A percentile compares a stretch with the other conserved stretches of the same genome.
Conservation (phyloP, 1,139 yeast species). For the Debaryomyces robertsiae region DNA sequence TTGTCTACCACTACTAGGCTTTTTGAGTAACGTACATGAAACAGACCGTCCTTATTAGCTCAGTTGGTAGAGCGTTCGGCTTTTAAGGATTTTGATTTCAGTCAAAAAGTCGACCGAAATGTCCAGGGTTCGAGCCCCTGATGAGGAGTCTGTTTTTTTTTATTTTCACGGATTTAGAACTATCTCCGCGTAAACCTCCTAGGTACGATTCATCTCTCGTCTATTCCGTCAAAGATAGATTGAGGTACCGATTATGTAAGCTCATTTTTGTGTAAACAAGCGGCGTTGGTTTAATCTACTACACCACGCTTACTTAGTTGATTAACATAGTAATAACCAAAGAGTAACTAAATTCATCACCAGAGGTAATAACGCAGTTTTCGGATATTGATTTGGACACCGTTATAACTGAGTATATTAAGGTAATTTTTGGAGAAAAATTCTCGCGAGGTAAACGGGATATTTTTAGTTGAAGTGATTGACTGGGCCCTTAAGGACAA, state of each 20-base stretch:
- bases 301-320: background rate
- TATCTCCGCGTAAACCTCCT: too few species aligned
- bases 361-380: too few species aligned
- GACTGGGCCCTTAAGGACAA: background rate
- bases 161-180: background rate
- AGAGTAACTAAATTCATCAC: background rate
- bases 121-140: constrained; percentile 15
- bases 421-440: too few species aligned
- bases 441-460: too few species aligned
- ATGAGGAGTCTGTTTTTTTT: constrained; percentile 11
- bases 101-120: constrained; percentile 14
- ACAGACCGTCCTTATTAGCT: constrained; percentile 12
- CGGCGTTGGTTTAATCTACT: constrained; percentile 2
- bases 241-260: background rate
- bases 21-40: background rate
- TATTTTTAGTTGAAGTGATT: background rate
- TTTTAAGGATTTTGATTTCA: constrained; percentile 12
- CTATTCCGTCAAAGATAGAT: too few species aligned
- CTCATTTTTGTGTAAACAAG: background rate
- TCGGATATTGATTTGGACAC: background rate
- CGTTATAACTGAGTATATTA: background rate
- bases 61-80: constrained; percentile 15
- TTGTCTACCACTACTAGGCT: background rate
- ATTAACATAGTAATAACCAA: background rate
- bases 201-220: too few species aligned